phyloP scores from a whole-genome alignment of 2,329 filamentous ascomycete species.

The Ploettnerulaceae sp. region DNA sequence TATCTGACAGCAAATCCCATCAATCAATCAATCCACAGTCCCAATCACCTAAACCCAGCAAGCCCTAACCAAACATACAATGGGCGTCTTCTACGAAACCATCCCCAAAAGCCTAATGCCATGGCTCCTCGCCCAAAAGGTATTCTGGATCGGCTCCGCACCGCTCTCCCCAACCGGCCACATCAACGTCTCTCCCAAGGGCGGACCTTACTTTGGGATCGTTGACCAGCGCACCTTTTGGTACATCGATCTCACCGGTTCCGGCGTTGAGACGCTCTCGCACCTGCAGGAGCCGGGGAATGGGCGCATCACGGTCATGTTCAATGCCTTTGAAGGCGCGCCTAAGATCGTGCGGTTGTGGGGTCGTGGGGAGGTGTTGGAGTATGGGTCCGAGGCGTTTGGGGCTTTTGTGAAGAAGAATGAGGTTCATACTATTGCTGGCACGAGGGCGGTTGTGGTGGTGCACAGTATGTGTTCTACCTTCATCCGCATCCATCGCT shows the following conservation, averaged over 20 bases:
- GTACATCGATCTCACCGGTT: constrained; percentile 24
- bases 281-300: constrained; percentile 23
- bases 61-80: constrained; percentile 1
- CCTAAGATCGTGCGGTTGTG: constrained; percentile 23
- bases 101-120: constrained; percentile 16
- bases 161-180: constrained; percentile 20
- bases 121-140: constrained; percentile 23
- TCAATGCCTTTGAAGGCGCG: constrained; percentile 22
- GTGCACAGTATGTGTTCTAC: too few species aligned
- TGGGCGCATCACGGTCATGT: constrained; percentile 20
- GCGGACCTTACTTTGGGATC: constrained; percentile 22
- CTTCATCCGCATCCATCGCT: too few species aligned
- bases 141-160: constrained; percentile 22
- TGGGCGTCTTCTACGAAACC: constrained; percentile 25
- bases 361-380: constrained; percentile 21
- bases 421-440: constrained; percentile 14
- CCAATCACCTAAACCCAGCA: neutral
- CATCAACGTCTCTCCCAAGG: constrained; percentile 25
- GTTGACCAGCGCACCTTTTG: constrained; percentile 17
- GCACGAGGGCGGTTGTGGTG: constrained; percentile 19
- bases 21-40: neutral
- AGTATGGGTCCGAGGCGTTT: constrained; percentile 19
- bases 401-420: constrained; percentile 17
- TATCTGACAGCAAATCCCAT: too few species aligned
- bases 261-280: constrained; percentile 20